Evolutionary conservation across 495 filamentous ascomycete species (phyloP), one percentile per base, ranked within the genome.

Genomic region (Paragyromitra xinjiangensis): DNA sequence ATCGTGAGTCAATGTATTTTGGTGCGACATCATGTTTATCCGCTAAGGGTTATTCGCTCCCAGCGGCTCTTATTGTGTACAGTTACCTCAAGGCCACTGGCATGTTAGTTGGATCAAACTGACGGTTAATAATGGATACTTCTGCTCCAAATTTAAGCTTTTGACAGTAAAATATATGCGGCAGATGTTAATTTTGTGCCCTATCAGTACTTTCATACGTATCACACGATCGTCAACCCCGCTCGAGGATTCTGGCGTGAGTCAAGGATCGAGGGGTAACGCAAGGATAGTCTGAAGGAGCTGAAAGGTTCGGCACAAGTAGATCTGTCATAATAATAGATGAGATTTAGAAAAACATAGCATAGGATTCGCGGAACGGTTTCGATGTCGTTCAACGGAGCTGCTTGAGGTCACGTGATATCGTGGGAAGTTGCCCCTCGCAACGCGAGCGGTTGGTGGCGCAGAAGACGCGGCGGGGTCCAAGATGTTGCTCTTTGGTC

Each of bases 401-500:
- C 19, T 56, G 42, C 16, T 45, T 16, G 16, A 9, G 26, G 48
- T 64, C 73, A 76, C 48, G 73, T 76, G 73, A 76, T 58, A 45
- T 40, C 73, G 73, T 59, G 70, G 29, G 39, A 37, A 40, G 73
- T 76, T 64, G 59, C 73, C 69, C 67, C 68, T 76, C 45, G 59
- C 68, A 76, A 76, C 73, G 73, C 68, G 73, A 64, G 53, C 34
- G 58, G 58, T n/a, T 34, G 3, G 29, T 34, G 29, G 63, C n/a
- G 39, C 39, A 69, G 67, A 42, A 44, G 67, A 69, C 67, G 67
- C 40, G 68, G 55, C 40, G 68, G 34, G 64, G 53, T 26, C 11
- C 11, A 55, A n/a, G 48, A 22, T 16, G 44, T 12, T 48, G 44
- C 44, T 48, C 11, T 59, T 68, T 55, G 55, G 65, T 22, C 45